Evolutionary conservation across 805 yeast genomes (phyloP).

Genomic region (Yamadazyma phyllophila): DNA sequence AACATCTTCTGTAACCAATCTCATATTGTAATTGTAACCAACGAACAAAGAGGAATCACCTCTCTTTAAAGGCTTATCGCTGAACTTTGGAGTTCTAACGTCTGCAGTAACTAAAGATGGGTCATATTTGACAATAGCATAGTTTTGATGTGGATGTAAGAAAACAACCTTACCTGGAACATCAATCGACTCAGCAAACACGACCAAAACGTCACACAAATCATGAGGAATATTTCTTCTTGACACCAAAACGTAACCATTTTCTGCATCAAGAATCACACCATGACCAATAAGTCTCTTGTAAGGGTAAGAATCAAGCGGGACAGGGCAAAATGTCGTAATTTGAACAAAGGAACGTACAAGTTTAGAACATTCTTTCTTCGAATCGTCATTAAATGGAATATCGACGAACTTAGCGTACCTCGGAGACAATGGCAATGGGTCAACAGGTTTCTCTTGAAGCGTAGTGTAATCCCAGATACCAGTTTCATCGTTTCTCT

Average conservation of each 20-base stretch:
- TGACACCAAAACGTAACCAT: constrained; percentile 78
- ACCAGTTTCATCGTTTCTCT: constrained; percentile 55
- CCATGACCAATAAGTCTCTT: constrained; percentile 68
- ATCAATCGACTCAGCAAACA: constrained; percentile 82
- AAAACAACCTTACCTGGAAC: constrained; percentile 80
- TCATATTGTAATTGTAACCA: constrained; percentile 70
- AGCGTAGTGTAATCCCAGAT: constrained; percentile 53
- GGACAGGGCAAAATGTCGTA: constrained; percentile 59
- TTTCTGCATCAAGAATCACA: constrained; percentile 73
- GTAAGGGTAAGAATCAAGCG: constrained; percentile 73
- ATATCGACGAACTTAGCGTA: constrained; percentile 69
- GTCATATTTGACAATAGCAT: constrained; percentile 80
- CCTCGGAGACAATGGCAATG: constrained; percentile 51
- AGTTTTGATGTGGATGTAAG: constrained; percentile 84
- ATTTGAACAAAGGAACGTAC: constrained; percentile 73
- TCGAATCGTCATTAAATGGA: constrained; percentile 50
- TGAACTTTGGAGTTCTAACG: constrained; percentile 63
- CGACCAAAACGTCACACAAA: constrained; percentile 66
- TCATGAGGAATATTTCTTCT: constrained; percentile 82
- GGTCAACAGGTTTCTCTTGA: constrained; percentile 62
- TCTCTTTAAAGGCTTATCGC: constrained; percentile 55
- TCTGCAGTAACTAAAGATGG: constrained; percentile 71
- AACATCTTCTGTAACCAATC: constrained; percentile 73
- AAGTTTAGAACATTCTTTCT: constrained; percentile 50
- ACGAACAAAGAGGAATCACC: constrained; percentile 78